Conservation (phyloP, 768 basidiomycete species). For the Antrodiella citrinella region DNA sequence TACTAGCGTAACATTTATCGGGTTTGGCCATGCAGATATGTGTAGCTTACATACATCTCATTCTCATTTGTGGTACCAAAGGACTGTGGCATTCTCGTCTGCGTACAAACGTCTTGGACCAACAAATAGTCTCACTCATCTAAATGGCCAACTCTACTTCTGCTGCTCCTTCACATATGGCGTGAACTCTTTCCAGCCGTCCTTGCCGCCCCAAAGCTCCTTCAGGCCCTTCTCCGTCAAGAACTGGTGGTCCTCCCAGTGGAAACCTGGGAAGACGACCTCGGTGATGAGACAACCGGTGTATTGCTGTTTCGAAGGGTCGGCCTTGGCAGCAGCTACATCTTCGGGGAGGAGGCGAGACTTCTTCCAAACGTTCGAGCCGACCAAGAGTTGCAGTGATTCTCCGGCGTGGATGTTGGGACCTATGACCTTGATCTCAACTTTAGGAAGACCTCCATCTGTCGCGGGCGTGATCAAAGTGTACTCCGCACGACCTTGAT, state of each 20-base stretch:
- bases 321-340: constrained; percentile 25
- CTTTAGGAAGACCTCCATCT: constrained; percentile 23
- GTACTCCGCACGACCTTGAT: constrained; percentile 43
- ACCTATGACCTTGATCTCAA: constrained; percentile 34
- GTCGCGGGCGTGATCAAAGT: constrained; percentile 34
- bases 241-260: constrained; percentile 44
- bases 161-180: constrained; percentile 17
- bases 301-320: constrained; percentile 24
- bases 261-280: constrained; percentile 50
- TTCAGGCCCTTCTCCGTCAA: constrained; percentile 28
- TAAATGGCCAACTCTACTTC: not conserved
- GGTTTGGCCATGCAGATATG: no score
- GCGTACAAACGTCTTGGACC: no score
- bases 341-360: constrained; percentile 40
- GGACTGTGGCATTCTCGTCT: no score
- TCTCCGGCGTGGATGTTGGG: constrained; percentile 34
- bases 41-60: no score
- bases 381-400: constrained; percentile 40
- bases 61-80: no score
- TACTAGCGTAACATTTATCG: no score
- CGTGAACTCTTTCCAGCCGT: constrained; percentile 18
- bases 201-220: constrained; percentile 24
- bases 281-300: constrained; percentile 49
- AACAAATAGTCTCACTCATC: no score
- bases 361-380: constrained; percentile 49